phyloP scores from a whole-genome alignment of 78 protist species.

The Diacronema lutheri region DNA sequence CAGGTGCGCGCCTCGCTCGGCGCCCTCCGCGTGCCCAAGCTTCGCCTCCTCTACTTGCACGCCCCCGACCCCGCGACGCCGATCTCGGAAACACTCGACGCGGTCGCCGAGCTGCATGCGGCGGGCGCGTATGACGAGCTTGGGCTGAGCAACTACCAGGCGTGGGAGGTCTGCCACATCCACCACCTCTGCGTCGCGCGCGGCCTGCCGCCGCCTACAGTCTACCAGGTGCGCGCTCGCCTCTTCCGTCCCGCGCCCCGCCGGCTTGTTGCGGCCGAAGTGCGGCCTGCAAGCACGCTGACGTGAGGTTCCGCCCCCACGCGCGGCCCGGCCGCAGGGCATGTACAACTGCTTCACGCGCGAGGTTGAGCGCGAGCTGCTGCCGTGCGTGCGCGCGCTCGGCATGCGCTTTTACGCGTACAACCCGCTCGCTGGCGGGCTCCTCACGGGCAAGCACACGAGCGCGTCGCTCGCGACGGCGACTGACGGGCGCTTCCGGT shows the following conservation, averaged over 20 bases:
- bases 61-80: not conserved
- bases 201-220: not conserved
- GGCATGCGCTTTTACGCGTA: conserved; percentile 1
- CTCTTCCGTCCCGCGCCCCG: too few relatives aligned
- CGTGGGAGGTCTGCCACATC: not conserved
- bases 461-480: too few relatives aligned
- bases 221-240: not conserved
- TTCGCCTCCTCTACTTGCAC: conserved; percentile 13
- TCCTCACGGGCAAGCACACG: conserved; percentile 8
- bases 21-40: not conserved
- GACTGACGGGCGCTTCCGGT: too few relatives aligned
- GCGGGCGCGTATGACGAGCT: not conserved
- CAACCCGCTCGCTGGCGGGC: conserved; percentile 30
- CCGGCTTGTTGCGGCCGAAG: too few relatives aligned
- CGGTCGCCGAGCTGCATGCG: not conserved
- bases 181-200: not conserved
- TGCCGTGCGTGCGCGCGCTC: conserved; percentile 9
- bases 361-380: conserved; percentile 16
- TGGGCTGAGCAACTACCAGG: not conserved
- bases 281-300: too few relatives aligned
- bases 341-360: conserved; percentile 17
- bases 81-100: not conserved
- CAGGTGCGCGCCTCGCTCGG: not conserved
- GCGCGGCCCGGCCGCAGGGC: not conserved
- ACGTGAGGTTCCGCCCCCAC: too few relatives aligned